These are phyloP conservation scores for Phytophthora kernoviae DNA, from an alignment of 352 stramenopile species.

Conservation along the genomic window DNA sequence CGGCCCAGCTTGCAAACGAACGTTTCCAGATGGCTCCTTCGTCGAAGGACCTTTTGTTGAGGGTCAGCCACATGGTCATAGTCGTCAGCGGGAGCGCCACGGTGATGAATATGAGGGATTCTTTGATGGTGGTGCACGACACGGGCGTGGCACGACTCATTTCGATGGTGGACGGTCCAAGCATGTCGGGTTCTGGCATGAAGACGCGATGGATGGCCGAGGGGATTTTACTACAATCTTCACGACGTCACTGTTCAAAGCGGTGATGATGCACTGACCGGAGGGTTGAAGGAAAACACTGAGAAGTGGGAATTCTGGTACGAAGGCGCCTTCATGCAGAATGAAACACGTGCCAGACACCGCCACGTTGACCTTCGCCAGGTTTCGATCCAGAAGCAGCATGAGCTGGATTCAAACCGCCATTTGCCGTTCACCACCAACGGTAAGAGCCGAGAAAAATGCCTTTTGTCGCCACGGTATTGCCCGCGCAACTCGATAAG, in stretches of 20 bases:
- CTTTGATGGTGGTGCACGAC: slow-evolving; percentile 57
- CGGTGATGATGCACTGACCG: neutral
- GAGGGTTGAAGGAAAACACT: slow-evolving; percentile 11
- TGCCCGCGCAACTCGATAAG: slow-evolving; percentile 49
- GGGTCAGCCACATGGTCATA: slow-evolving; percentile 53
- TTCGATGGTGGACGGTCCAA: slow-evolving; percentile 47
- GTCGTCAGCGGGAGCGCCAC: slow-evolving; percentile 39
- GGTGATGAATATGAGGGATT: slow-evolving; percentile 66
- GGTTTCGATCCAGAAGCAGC: slow-evolving; percentile 1
- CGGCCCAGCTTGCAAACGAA: slow-evolving; percentile 46
- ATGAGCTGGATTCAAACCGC: slow-evolving; percentile 19
- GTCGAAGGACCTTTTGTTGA: slow-evolving; percentile 54
- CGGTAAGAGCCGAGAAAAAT: slow-evolving; percentile 68
- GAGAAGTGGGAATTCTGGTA: slow-evolving; percentile 68
- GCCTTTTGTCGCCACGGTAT: slow-evolving; percentile 48
- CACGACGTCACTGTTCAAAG: neutral
- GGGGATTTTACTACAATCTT: slow-evolving; percentile 57
- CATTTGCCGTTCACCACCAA: slow-evolving; percentile 70
- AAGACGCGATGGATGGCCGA: slow-evolving; percentile 64
- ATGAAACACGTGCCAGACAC: slow-evolving; percentile 59
- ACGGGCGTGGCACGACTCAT: slow-evolving; percentile 43
- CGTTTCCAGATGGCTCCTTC: slow-evolving; percentile 51
- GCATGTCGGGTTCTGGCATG: slow-evolving; percentile 69
- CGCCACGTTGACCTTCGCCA: slow-evolving; percentile 59
- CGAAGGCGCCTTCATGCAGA: slow-evolving; percentile 72